These are phyloP conservation scores for Boletus mariae DNA, from an alignment of 1,284 basidiomycete species.

Conservation along the genomic window DNA sequence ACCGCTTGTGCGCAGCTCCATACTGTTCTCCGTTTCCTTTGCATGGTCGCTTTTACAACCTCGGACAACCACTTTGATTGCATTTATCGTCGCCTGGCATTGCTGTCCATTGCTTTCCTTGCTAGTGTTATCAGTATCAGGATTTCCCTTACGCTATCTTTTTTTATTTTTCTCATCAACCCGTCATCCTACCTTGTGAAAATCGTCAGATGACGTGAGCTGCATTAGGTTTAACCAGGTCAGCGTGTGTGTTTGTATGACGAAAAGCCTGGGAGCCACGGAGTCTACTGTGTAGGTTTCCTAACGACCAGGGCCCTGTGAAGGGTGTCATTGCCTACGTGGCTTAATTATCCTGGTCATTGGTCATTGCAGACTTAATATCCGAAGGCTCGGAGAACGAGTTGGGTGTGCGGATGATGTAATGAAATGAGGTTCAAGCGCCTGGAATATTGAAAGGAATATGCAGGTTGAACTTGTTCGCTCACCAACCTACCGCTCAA, in stretches of 20 bases:
- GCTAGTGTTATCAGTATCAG: constrained; percentile 22
- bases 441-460: not conserved
- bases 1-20: constrained; percentile 11
- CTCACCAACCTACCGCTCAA: not conserved
- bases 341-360: not conserved
- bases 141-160: constrained; percentile 10
- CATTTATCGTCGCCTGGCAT: constrained; percentile 9
- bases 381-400: no score
- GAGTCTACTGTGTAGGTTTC: not conserved
- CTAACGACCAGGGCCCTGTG: not conserved
- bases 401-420: not conserved
- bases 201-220: constrained; percentile 16
- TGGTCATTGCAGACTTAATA: no score
- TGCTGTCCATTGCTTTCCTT: constrained; percentile 14
- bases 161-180: not conserved
- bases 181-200: constrained; percentile 20
- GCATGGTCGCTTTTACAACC: constrained; percentile 16
- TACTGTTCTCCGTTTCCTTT: constrained; percentile 13
- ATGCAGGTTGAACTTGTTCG: not conserved
- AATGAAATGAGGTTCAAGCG: not conserved
- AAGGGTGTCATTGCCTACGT: not conserved
- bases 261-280: not conserved
- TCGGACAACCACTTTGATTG: constrained; percentile 16
- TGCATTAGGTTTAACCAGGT: not conserved
- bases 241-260: not conserved